Conservation (phyloP, 1,139 yeast species). For the Candida sp. region DNA sequence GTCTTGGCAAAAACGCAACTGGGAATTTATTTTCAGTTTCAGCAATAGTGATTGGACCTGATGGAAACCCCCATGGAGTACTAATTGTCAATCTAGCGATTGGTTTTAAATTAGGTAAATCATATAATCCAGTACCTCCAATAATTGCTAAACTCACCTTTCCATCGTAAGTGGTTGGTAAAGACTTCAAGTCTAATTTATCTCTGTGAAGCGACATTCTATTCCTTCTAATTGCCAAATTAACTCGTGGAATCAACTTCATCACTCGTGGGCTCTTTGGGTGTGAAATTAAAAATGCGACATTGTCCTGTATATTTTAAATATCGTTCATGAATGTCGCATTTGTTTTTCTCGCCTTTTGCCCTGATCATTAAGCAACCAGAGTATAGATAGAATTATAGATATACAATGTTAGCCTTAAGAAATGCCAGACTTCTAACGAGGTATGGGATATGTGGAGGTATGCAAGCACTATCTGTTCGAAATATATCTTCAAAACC, state of each 20-base stretch:
- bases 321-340: no score
- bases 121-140: slow-evolving; percentile 98
- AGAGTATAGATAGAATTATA: no score
- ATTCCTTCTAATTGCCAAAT: background rate
- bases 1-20: slow-evolving; percentile 93
- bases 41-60: slow-evolving; percentile 89
- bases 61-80: slow-evolving; percentile 98
- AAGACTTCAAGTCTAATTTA: slow-evolving; percentile 16
- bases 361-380: no score
- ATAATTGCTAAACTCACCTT: slow-evolving; percentile 77
- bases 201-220: slow-evolving; percentile 40
- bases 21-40: slow-evolving; percentile 73
- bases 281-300: background rate
- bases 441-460: background rate
- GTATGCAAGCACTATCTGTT: background rate
- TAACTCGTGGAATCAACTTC: background rate
- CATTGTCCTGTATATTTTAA: background rate
- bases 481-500: slow-evolving; percentile 10
- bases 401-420: background rate
- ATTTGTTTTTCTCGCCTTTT: no score
- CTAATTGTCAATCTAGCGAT: slow-evolving; percentile 77
- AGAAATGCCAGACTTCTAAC: background rate
- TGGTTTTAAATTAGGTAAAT: slow-evolving; percentile 75
- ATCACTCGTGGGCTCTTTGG: background rate
- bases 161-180: slow-evolving; percentile 39